Evolutionary conservation across 2,329 filamentous ascomycete species (phyloP).

Genomic region (Chaetomium olivaceum): DNA sequence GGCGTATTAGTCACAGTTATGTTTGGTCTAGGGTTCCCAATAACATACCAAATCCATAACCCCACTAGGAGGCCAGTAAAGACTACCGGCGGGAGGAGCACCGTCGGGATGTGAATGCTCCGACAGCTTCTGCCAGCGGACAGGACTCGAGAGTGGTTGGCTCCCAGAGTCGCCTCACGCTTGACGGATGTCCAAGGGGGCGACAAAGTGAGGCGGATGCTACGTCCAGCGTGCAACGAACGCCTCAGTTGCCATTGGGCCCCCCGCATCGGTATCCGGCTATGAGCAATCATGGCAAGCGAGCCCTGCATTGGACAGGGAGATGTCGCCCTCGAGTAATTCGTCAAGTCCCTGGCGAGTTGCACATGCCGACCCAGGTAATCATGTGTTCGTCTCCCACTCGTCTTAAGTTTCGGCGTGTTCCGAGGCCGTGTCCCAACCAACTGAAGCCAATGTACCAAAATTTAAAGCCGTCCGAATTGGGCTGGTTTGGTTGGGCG

Average conservation of each 20-base stretch:
- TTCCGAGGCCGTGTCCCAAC: conserved; percentile 20
- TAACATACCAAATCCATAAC: conserved; percentile 55
- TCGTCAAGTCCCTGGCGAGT: conserved; percentile 12
- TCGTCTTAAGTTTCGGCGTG: conserved; percentile 23
- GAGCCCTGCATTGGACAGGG: conserved; percentile 13
- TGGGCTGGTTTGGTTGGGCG: conserved; percentile 30
- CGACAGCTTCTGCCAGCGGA: conserved; percentile 3
- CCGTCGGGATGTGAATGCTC: conserved; percentile 41
- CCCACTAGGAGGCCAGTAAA: conserved; percentile 66
- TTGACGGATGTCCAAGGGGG: conserved; percentile 15
- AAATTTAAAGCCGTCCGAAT: conserved; percentile 13
- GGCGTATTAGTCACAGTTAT: neutral
- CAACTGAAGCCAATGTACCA: conserved; percentile 5
- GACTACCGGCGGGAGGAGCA: conserved; percentile 65
- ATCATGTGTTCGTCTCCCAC: conserved; percentile 34
- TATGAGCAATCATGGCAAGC: conserved; percentile 19
- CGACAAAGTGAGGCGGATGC: conserved; percentile 14
- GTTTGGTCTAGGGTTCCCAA: neutral
- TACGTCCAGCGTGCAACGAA: conserved; percentile 18
- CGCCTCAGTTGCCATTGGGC: conserved; percentile 17
- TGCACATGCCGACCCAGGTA: conserved; percentile 26
- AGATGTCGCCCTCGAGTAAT: conserved; percentile 23
- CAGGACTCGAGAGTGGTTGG: neutral
- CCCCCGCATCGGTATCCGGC: conserved; percentile 2
- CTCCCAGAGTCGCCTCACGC: neutral